Evolutionary conservation across 2,329 filamentous ascomycete species (phyloP).

Genomic region (Ceratocystis diversiconidia): DNA sequence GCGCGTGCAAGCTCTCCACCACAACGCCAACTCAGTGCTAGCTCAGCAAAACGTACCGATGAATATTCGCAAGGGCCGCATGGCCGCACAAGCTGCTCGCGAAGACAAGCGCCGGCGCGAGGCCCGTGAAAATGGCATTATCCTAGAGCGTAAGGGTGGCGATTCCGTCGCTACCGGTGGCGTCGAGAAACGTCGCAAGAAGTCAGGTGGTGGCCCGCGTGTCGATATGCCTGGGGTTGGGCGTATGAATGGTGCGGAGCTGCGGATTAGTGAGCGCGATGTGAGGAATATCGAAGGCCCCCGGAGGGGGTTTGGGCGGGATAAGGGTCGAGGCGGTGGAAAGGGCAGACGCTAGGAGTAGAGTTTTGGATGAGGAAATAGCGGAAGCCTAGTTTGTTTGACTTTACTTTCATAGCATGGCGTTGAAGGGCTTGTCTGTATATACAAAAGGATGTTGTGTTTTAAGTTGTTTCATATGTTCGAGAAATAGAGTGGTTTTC

Average conservation of each 20-base stretch:
- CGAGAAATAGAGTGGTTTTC: not conserved
- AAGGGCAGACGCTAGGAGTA: constrained; percentile 14
- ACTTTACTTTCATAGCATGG: not conserved
- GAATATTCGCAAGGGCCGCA: constrained; percentile 72
- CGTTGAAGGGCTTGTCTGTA: not conserved
- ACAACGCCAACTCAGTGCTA: constrained; percentile 60
- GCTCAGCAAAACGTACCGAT: constrained; percentile 81
- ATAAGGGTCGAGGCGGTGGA: constrained; percentile 22
- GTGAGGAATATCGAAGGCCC: constrained; percentile 52
- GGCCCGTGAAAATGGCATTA: constrained; percentile 78
- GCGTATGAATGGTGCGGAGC: constrained; percentile 61
- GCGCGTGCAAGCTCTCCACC: constrained; percentile 55
- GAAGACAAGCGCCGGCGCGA: constrained; percentile 62
- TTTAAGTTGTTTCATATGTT: not conserved
- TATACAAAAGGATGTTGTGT: not conserved
- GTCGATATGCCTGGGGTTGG: constrained; percentile 71
- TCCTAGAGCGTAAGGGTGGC: constrained; percentile 49
- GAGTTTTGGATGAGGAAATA: not conserved
- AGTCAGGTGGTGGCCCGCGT: constrained; percentile 35
- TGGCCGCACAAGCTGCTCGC: constrained; percentile 45
- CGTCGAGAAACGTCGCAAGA: constrained; percentile 25
- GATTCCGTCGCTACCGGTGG: constrained; percentile 21
- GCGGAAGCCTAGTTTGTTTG: not conserved
- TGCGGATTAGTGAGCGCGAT: constrained; percentile 67
- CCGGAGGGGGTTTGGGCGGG: constrained; percentile 23